Evolutionary conservation across 1,284 basidiomycete species (phyloP).

Genomic region (Xanthoconium separans): DNA sequence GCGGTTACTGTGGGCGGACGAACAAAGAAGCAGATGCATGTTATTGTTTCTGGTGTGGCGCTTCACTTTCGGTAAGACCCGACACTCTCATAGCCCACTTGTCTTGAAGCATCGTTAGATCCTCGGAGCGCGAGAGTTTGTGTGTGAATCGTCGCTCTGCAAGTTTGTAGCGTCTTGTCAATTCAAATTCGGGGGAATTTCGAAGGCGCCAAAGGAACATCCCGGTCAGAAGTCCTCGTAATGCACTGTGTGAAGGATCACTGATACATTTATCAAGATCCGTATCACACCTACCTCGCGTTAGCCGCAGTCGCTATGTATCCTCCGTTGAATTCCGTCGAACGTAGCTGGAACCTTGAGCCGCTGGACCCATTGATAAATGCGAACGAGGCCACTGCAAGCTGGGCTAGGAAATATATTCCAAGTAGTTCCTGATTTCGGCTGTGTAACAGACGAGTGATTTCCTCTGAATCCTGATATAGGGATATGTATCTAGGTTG

Average conservation of each 20-base stretch:
- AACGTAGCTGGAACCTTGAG: slow-evolving; percentile 54
- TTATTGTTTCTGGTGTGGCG: slow-evolving; percentile 94
- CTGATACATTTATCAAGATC: slow-evolving; percentile 51
- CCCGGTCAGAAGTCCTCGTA: slow-evolving; percentile 53
- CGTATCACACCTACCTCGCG: slow-evolving; percentile 88
- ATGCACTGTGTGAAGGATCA: neutral
- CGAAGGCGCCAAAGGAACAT: slow-evolving; percentile 74
- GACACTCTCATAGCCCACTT: neutral
- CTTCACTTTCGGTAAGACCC: slow-evolving; percentile 62
- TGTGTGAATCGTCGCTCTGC: slow-evolving; percentile 56
- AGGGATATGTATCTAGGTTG: too few species aligned
- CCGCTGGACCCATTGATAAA: slow-evolving; percentile 71
- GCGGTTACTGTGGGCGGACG: slow-evolving; percentile 85
- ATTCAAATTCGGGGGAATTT: slow-evolving; percentile 82
- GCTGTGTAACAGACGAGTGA: neutral
- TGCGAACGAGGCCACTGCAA: slow-evolving; percentile 57
- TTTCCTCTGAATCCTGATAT: too few species aligned
- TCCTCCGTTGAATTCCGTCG: slow-evolving; percentile 40
- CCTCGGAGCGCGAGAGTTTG: slow-evolving; percentile 53
- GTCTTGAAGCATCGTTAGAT: slow-evolving; percentile 46
- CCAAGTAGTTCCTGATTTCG: slow-evolving; percentile 19
- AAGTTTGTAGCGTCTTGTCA: slow-evolving; percentile 74
- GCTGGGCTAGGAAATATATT: slow-evolving; percentile 62
- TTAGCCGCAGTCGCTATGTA: slow-evolving; percentile 78
- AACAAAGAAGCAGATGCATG: slow-evolving; percentile 88